Evolutionary conservation across 2,329 filamentous ascomycete genomes (phyloP).

Genomic region (Sporothrix protearum): DNA sequence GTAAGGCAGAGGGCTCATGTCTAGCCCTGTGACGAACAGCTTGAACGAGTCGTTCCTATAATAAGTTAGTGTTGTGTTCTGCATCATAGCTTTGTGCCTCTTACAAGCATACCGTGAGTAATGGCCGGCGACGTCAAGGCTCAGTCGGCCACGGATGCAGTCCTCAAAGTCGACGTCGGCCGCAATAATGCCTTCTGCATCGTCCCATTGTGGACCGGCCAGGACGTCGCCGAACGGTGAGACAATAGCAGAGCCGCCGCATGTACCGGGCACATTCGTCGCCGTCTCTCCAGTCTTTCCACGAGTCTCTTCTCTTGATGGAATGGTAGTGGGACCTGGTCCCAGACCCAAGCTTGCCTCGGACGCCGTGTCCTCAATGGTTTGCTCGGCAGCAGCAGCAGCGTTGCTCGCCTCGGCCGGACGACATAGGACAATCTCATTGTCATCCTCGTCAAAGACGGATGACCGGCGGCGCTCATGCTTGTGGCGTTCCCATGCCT

Average conservation of each 20-base stretch:
- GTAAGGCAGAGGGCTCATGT: conserved; percentile 57
- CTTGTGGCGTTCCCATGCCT: conserved; percentile 21
- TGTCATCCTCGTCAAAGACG: conserved; percentile 37
- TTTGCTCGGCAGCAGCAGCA: neutral
- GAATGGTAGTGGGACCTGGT: neutral
- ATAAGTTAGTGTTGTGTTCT: conserved; percentile 17
- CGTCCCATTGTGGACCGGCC: conserved; percentile 79
- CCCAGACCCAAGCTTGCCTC: neutral
- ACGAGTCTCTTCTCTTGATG: neutral
- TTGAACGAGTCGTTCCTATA: conserved; percentile 56
- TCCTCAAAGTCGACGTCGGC: conserved; percentile 83
- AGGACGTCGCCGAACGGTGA: conserved; percentile 76
- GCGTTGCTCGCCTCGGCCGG: neutral
- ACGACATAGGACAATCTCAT: conserved; percentile 43
- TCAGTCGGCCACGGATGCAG: conserved; percentile 74
- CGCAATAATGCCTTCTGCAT: conserved; percentile 62
- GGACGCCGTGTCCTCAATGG: neutral
- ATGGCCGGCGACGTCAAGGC: conserved; percentile 79
- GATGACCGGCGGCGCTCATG: conserved; percentile 25
- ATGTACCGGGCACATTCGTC: conserved; percentile 34
- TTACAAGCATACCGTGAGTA: conserved; percentile 65
- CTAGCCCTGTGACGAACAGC: conserved; percentile 56
- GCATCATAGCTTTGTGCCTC: neutral
- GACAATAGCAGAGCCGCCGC: conserved; percentile 80
- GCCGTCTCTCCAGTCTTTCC: neutral